A percentile compares a stretch with the other conserved stretches of the same genome.
Evolutionary conservation across 1,139 yeast species (phyloP).

Genomic region (Hemisphaericaspora xylofermentans): DNA sequence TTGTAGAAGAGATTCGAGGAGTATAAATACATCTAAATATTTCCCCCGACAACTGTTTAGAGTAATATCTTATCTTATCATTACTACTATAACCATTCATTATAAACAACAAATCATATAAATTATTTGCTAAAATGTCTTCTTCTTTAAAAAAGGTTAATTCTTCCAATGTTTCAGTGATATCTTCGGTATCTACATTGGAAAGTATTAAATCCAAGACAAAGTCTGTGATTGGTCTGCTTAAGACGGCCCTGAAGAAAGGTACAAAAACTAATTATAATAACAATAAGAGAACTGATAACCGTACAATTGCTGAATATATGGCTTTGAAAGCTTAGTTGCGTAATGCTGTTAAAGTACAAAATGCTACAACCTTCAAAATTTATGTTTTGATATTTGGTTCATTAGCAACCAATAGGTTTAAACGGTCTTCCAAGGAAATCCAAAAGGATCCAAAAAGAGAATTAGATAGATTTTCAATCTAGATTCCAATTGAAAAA

Average conservation of each 20-base stretch:
- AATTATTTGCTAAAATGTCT: conserved; percentile 6
- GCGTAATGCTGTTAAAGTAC: neutral
- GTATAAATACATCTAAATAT: no score
- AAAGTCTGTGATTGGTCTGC: neutral
- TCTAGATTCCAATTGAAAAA: no score
- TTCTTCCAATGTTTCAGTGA: conserved; percentile 11
- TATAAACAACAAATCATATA: neutral
- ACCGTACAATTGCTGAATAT: conserved; percentile 8
- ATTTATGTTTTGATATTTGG: no score
- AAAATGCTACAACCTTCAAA: neutral
- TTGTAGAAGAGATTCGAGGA: no score
- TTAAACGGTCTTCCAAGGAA: no score
- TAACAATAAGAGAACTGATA: neutral
- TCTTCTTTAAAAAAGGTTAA: conserved; percentile 11
- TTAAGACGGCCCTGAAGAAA: neutral
- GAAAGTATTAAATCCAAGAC: conserved; percentile 10
- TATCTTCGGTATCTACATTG: conserved; percentile 13
- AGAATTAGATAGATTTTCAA: no score
- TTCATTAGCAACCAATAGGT: no score
- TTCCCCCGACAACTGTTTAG: no score
- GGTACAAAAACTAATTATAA: neutral
- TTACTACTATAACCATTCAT: no score
- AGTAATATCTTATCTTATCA: neutral
- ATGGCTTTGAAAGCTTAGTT: conserved; percentile 3
- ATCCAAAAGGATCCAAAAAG: no score